phyloP scores from a whole-genome alignment of 1,284 basidiomycete species.

The Ceratorhiza oryzae-sativae region DNA sequence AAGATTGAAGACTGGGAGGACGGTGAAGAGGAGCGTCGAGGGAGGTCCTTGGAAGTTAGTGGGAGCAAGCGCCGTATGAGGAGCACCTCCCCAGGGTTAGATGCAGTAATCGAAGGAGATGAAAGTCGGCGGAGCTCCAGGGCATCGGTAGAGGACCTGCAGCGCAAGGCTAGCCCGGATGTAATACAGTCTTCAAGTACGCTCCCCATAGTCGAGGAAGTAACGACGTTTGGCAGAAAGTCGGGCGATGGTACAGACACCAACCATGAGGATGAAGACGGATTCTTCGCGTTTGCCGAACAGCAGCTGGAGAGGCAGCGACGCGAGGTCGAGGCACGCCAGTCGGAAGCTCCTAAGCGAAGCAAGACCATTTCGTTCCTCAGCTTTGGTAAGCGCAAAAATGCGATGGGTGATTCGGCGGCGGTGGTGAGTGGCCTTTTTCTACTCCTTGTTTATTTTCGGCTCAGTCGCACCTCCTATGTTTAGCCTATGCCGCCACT shows the following conservation, averaged over 20 bases:
- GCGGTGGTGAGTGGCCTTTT: conserved; percentile 1
- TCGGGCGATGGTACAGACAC: conserved; percentile 8
- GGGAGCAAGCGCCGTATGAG: conserved; percentile 27
- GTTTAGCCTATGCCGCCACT: not conserved
- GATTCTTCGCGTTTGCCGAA: conserved; percentile 36
- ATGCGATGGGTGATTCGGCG: not conserved
- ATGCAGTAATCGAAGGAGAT: conserved; percentile 27
- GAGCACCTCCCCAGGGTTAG: conserved; percentile 23
- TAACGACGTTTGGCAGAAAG: conserved; percentile 10
- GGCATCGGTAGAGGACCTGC: conserved; percentile 13
- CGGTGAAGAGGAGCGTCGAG: conserved; percentile 26
- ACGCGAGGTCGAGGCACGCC: not conserved
- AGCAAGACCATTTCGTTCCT: conserved; percentile 39
- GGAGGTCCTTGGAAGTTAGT: conserved; percentile 26
- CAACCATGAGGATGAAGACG: conserved; percentile 28
- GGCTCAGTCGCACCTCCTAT: not conserved
- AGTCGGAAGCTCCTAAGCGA: conserved; percentile 26
- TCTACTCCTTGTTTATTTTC: not conserved
- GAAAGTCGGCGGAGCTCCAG: conserved; percentile 27
- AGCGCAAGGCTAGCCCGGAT: not conserved
- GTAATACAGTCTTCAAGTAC: not conserved
- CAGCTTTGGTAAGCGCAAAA: conserved; percentile 35
- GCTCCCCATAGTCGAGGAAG: conserved; percentile 23
- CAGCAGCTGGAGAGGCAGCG: conserved; percentile 8
- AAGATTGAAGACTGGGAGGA: conserved; percentile 31